phyloP scores from a whole-genome alignment of 2,329 filamentous ascomycete species.

The Paecilomyces niveus region DNA sequence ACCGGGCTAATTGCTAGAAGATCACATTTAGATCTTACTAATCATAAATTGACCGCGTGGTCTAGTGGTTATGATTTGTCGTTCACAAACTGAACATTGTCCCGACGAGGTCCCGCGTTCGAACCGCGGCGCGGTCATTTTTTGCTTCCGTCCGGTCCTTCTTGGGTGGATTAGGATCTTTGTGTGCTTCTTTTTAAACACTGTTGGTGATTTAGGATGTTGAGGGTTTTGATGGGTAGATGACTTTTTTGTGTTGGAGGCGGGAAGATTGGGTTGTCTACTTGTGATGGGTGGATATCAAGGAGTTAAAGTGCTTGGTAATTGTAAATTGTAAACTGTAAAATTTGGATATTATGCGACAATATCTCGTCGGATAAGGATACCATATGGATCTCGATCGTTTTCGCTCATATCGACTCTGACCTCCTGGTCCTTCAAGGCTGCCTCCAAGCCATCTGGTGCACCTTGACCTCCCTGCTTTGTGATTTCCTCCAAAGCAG shows the following conservation, averaged over 20 bases:
- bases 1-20: too few relatives aligned
- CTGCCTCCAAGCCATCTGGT: conserved; percentile 36
- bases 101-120: neutral
- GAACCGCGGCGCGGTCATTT: neutral
- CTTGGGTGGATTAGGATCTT: neutral
- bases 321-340: too few relatives aligned
- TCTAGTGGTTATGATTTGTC: neutral
- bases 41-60: neutral
- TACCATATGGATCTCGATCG: conserved; percentile 83
- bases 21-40: neutral
- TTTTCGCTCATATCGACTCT: conserved; percentile 67
- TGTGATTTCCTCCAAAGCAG: conserved; percentile 20
- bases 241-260: too few relatives aligned
- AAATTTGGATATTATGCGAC: neutral
- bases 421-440: conserved; percentile 48
- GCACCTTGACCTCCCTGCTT: conserved; percentile 16
- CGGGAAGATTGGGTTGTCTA: too few relatives aligned
- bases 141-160: conserved; percentile 1
- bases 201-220: neutral
- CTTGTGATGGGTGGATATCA: too few relatives aligned
- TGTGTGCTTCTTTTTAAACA: too few relatives aligned
- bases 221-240: too few relatives aligned
- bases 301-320: too few relatives aligned
- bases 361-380: conserved; percentile 43
- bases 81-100: neutral